These are phyloP conservation scores for Vachellia collinsii DNA, from an alignment of 306 rosid species.

Conservation along the genomic window DNA sequence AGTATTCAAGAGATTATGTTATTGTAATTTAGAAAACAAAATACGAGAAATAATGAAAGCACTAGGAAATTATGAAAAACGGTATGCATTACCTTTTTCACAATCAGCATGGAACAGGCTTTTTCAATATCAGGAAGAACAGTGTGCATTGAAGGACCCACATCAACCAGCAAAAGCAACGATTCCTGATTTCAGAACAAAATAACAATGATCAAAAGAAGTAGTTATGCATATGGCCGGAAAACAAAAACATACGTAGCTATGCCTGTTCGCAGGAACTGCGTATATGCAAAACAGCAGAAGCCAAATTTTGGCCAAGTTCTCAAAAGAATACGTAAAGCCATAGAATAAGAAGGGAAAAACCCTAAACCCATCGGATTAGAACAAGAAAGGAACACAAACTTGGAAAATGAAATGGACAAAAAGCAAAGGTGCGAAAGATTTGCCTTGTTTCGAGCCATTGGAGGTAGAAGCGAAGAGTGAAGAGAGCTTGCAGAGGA, in stretches of 20 bases:
- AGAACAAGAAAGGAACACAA: background rate
- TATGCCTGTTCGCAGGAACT: background rate
- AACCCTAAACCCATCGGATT: conserved; percentile 41
- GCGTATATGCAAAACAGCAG: background rate
- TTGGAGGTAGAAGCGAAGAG: conserved; percentile 35
- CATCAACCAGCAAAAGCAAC: conserved; percentile 82
- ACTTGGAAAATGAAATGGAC: background rate
- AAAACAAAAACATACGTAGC: background rate
- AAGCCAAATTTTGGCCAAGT: background rate
- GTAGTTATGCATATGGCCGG: background rate
- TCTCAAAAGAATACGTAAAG: background rate
- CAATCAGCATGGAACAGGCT: conserved; percentile 68
- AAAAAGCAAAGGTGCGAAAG: background rate
- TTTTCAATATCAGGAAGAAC: conserved; percentile 77
- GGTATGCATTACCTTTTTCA: conserved; percentile 65
- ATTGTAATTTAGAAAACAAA: conserved; percentile 11
- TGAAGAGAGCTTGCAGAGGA: conserved; percentile 1
- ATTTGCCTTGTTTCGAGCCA: conserved; percentile 81
- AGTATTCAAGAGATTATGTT: background rate
- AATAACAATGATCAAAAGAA: background rate
- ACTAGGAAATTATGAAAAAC: background rate
- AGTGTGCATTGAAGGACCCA: conserved; percentile 86
- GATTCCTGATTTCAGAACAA: conserved; percentile 57
- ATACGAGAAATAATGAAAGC: background rate
- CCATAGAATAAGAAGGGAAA: background rate